Evolutionary conservation across 495 filamentous ascomycete species (phyloP), one percentile per base, ranked within the genome.

Genomic region (Tetracladium marchalianum): DNA sequence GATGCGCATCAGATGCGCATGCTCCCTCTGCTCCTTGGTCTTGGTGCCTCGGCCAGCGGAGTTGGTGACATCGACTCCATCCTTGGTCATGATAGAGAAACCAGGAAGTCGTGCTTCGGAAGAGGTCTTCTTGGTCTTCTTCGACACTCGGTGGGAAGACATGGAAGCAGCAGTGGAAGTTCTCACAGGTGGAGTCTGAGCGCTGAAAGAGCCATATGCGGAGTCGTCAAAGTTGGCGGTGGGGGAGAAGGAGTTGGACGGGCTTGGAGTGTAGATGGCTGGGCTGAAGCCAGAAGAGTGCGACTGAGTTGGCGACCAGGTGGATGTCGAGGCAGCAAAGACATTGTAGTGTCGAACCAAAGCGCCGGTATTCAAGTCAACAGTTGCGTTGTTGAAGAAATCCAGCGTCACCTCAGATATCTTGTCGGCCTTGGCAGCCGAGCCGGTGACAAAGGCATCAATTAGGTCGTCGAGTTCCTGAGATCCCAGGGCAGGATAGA

Each of bases 21-120:
- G 74, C 42, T 78, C 74, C 18, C 74, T 64, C 59, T 78, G 73
- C 64, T 78, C 74, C 68, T 75, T 75, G 32, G 73, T 73, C 65
- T 78, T 78, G 59, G 69, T 73, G 16, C 74, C 74, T 16, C 73
- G 68, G 15, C 72, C 75, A 17, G 71, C 70, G 12, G 68, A 69
- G 62, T 71, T 71, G 40, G 74, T 78, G 38, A 78, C 65, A 54
- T 78, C 74, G 11, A 56, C 59, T 24, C 74, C 74, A 42, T 78
- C 74, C 60, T 66, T 70, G 49, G 73, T 76, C 63, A 78, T 64
- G 54, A 78, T 78, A 45, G 72, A 72, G 71, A 76, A 76, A 43
- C 74, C 74, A 8, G 74, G 74, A 15, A 76, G 61, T 47, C 63
- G 53, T 7, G 46, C 17, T 35, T 58, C 55, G 12, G 44, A 47